These are phyloP conservation scores for Tagetes erecta DNA, from an alignment of 129 eudicot species.

Conservation along the genomic window DNA sequence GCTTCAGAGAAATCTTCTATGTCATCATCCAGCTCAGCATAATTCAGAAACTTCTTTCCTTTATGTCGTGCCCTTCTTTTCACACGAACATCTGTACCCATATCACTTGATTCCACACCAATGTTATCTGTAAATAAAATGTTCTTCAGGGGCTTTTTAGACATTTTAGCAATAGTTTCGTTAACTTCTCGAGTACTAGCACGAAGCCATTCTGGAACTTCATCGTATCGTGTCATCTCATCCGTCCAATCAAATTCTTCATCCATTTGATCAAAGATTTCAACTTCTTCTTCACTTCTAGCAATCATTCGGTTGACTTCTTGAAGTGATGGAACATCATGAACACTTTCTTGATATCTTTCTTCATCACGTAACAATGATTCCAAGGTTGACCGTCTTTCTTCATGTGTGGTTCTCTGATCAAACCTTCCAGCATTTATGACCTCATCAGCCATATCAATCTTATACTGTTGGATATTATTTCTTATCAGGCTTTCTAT, in stretches of 20 bases:
- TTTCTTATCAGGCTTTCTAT: slow-evolving; percentile 90
- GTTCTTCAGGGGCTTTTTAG: slow-evolving; percentile 66
- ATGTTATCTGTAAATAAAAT: slow-evolving; percentile 36
- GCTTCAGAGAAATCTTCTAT: slow-evolving; percentile 77
- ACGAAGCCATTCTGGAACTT: slow-evolving; percentile 92
- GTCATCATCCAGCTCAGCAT: slow-evolving; percentile 86
- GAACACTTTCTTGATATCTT: slow-evolving; percentile 90
- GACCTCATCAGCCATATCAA: slow-evolving; percentile 99
- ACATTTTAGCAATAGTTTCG: slow-evolving; percentile 46
- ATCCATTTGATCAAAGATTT: slow-evolving; percentile 94
- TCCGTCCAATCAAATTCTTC: slow-evolving; percentile 92
- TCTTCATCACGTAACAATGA: slow-evolving; percentile 89
- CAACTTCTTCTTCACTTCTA: slow-evolving; percentile 95
- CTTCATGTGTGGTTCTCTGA: slow-evolving; percentile 99
- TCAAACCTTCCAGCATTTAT: slow-evolving; percentile 98
- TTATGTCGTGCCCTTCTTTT: slow-evolving; percentile 66
- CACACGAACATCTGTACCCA: slow-evolving; percentile 42
- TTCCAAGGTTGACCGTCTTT: slow-evolving; percentile 87
- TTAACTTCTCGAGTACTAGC: slow-evolving; percentile 70
- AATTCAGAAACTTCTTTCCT: slow-evolving; percentile 66
- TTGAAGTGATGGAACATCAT: slow-evolving; percentile 93
- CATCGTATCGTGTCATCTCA: slow-evolving; percentile 80
- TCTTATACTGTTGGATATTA: slow-evolving; percentile 94
- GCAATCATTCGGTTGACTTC: slow-evolving; percentile 98
- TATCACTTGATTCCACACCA: slow-evolving; percentile 47